phyloP scores from a whole-genome alignment of 1,284 basidiomycete species.

The Retiboletus fuscus region DNA sequence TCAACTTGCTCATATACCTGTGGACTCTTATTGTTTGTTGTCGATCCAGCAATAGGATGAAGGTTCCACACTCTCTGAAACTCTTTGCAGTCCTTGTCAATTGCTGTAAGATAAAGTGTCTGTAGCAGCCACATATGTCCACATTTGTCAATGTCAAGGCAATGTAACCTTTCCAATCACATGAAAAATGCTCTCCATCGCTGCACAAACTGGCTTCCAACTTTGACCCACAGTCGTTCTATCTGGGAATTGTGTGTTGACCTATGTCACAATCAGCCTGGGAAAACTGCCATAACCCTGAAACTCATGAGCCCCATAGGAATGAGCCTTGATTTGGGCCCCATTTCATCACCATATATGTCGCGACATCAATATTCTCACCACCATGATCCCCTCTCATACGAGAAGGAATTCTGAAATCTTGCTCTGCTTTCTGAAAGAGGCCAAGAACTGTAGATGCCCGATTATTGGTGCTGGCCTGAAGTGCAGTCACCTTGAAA shows the following conservation, averaged over 20 bases:
- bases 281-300: too few relatives aligned
- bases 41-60: slow-evolving; percentile 7
- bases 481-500: neutral
- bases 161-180: slow-evolving; percentile 37
- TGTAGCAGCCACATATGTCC: slow-evolving; percentile 49
- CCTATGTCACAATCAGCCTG: too few relatives aligned
- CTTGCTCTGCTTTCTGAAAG: neutral
- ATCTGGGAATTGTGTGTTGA: slow-evolving; percentile 36
- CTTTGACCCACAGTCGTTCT: slow-evolving; percentile 55
- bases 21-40: slow-evolving; percentile 3
- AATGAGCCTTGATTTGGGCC: neutral
- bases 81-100: slow-evolving; percentile 32
- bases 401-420: neutral
- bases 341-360: neutral
- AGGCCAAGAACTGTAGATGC: neutral
- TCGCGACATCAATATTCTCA: neutral
- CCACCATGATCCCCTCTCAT: neutral
- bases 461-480: neutral
- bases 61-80: slow-evolving; percentile 49
- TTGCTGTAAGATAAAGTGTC: slow-evolving; percentile 37
- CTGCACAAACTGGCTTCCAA: slow-evolving; percentile 40
- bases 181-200: slow-evolving; percentile 47
- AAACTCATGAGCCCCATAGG: neutral
- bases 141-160: slow-evolving; percentile 30
- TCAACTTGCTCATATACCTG: neutral